A percentile compares a stretch with the other conserved stretches of the same genome.
Conservation (phyloP, 139 green algal species). For the Chlorella vulgaris region DNA sequence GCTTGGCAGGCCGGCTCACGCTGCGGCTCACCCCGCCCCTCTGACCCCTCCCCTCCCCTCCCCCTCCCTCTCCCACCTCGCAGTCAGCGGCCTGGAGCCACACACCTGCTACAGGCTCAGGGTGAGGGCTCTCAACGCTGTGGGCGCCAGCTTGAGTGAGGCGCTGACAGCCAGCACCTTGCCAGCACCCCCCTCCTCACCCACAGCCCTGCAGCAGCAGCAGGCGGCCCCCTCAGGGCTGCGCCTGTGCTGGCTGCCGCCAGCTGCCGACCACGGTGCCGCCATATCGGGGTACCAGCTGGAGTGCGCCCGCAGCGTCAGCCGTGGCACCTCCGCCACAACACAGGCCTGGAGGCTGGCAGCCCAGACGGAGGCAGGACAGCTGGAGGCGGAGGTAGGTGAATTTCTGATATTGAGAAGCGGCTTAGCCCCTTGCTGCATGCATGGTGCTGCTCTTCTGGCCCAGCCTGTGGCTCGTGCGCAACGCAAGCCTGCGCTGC, state of each 20-base stretch:
- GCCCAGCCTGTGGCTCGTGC: too few relatives aligned
- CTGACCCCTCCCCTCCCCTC: not conserved
- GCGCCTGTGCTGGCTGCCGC: slow-evolving; percentile 50
- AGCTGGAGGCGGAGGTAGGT: too few relatives aligned
- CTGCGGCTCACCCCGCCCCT: too few relatives aligned
- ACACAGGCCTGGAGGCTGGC: not conserved
- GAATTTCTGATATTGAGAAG: too few relatives aligned
- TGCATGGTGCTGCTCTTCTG: too few relatives aligned
- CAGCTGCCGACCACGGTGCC: slow-evolving; percentile 50
- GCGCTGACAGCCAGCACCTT: not conserved
- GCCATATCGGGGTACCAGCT: slow-evolving; percentile 58
- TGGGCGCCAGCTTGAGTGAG: slow-evolving; percentile 53
- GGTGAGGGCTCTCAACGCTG: slow-evolving; percentile 52
- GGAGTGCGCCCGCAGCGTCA: slow-evolving; percentile 42
- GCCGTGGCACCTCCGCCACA: not conserved
- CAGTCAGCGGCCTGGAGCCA: slow-evolving; percentile 56
- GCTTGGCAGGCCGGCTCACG: not conserved
- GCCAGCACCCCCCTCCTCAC: slow-evolving; percentile 38
- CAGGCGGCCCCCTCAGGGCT: not conserved
- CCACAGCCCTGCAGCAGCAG: slow-evolving; percentile 16
- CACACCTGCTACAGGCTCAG: slow-evolving; percentile 56
- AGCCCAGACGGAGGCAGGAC: not conserved
- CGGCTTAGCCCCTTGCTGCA: too few relatives aligned
- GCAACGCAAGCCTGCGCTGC: too few relatives aligned
- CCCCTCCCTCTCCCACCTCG: not conserved